These are phyloP conservation scores for Rhododendron simsii DNA, from an alignment of 148 eudicot genomes.

Conservation along the genomic window DNA sequence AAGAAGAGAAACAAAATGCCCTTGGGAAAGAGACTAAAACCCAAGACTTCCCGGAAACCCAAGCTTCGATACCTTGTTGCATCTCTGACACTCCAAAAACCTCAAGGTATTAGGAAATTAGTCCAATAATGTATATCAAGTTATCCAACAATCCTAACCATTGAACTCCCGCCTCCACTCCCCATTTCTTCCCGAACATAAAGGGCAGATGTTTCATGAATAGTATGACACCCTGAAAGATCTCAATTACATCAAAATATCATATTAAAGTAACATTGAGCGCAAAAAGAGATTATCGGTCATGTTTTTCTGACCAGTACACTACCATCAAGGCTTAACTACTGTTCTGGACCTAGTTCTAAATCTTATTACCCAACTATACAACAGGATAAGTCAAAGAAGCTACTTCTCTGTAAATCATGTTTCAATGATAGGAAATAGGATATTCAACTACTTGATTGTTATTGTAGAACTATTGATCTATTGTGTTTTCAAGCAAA, in stretches of 20 bases:
- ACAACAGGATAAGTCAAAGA: not conserved
- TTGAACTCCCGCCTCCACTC: not conserved
- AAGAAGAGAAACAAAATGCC: not conserved
- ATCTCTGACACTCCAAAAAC: not conserved
- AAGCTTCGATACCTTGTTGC: not conserved
- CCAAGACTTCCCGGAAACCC: not conserved
- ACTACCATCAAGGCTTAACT: not conserved
- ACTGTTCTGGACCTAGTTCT: not conserved
- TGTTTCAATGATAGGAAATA: not conserved
- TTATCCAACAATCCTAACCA: not conserved
- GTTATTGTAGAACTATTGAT: not conserved
- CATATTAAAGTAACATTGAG: not conserved
- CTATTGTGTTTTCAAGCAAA: not conserved
- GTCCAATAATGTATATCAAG: not conserved
- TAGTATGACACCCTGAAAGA: too few species aligned
- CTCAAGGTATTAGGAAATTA: not conserved
- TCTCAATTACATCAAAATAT: not conserved
- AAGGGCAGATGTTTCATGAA: not conserved
- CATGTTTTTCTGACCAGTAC: not conserved
- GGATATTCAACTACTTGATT: not conserved
- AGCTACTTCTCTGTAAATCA: not conserved
- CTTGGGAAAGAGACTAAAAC: not conserved
- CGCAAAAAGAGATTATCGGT: not conserved
- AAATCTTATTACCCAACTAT: not conserved
- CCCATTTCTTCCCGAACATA: not conserved